These are phyloP conservation scores for Ballota nigra DNA, from an alignment of 257 asterid genomes.

Conservation along the genomic window DNA sequence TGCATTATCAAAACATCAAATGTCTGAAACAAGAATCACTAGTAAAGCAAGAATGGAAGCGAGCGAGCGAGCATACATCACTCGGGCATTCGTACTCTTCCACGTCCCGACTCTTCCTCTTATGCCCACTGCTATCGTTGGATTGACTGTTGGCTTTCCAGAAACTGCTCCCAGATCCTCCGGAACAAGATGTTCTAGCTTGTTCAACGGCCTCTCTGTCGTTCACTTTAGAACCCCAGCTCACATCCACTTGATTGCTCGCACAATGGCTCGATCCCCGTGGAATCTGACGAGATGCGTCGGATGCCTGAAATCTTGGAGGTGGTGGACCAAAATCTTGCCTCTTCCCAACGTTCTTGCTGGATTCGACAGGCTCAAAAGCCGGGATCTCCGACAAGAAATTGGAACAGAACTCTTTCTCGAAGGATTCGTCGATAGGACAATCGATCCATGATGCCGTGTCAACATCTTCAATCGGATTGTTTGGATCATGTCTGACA, in stretches of 20 bases:
- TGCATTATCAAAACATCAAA: slow-evolving; percentile 16
- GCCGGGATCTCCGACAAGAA: slow-evolving; percentile 51
- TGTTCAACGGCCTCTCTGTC: slow-evolving; percentile 43
- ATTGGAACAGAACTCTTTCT: slow-evolving; percentile 55
- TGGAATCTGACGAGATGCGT: slow-evolving; percentile 18
- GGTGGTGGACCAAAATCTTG: slow-evolving; percentile 31
- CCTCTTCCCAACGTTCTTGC: slow-evolving; percentile 9
- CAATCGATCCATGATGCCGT: slow-evolving; percentile 52
- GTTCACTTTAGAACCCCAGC: slow-evolving; percentile 40
- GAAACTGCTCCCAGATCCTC: slow-evolving; percentile 63
- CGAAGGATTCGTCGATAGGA: slow-evolving; percentile 63
- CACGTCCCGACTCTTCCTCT: slow-evolving; percentile 57
- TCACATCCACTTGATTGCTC: slow-evolving; percentile 58
- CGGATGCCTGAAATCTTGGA: slow-evolving; percentile 38
- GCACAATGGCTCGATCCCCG: slow-evolving; percentile 67
- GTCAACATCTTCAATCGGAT: slow-evolving; percentile 51
- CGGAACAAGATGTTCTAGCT: slow-evolving; percentile 55
- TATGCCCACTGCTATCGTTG: slow-evolving; percentile 39
- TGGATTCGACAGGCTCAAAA: slow-evolving; percentile 21
- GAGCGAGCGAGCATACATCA: slow-evolving; percentile 48
- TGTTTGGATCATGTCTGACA: slow-evolving; percentile 25
- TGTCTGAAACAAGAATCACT: not conserved
- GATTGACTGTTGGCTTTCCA: slow-evolving; percentile 50
- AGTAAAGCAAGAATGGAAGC: not conserved
- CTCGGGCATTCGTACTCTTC: slow-evolving; percentile 72